Base-by-base conservation (phyloP, 2,329 filamentous ascomycete genomes). In the Mycogone perniciosa region DNA sequence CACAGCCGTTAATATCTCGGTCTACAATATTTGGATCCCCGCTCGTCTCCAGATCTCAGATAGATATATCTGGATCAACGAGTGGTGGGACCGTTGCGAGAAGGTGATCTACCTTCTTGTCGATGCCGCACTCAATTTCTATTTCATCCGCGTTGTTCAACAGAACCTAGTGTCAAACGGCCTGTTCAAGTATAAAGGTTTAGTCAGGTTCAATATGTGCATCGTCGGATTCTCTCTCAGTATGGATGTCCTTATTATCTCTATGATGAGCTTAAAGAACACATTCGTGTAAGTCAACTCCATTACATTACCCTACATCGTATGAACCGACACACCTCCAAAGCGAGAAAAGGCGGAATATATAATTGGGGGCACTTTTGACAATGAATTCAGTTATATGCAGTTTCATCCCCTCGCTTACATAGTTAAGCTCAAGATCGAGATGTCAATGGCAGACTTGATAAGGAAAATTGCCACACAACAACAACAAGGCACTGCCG, bases 11-110 rank as follows among this genome's bases (percentile, higher is more conserved):
- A 80, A 81, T 44, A 69, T 80, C 20, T 71, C 71, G 0, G 77
- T 80, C 9, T 79, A 77, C 51, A 67, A 63, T 45, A 77, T 80
- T 40, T 81, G 75, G 69, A 76, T 81, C 11, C 77, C 77, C 0
- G 63, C 75, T 1, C 72, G 75, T 35, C 55, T 58, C 0, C 51
- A 55, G 10, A 57, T 13, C 11, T 4, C 2, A 9, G 1, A 6
- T 9, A 67, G 63, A 1, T 62, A 61, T 40, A 68, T 76, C 5
- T 49, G 57, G 0, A 65, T 79, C 50, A 80, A 80, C 54, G 60
- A 69, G 0, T 62, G 75, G 27, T 81, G 76, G 77, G 77, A 81
- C 46, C 71, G 76, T 27, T 63, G 71, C 29, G 76, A 76, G 10
- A 81, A 81, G 54, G 67, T 72, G 1, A 64, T 80, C 3, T 77